phyloP scores from a whole-genome alignment of 371 early-diverging fungal genomes.

The Basidiobolus meristosporus region DNA sequence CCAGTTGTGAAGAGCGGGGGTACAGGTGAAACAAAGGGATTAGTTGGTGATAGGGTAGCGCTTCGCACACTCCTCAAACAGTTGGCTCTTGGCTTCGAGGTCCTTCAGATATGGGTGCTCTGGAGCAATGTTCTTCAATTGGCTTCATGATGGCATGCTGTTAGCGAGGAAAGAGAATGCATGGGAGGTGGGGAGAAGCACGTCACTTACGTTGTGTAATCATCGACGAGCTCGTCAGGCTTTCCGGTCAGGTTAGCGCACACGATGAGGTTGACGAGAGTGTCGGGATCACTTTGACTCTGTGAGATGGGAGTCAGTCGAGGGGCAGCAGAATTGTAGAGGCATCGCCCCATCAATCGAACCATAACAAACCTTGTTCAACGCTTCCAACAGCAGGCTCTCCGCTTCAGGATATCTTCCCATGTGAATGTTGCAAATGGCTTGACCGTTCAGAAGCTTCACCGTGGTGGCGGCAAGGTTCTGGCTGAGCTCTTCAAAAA shows the following conservation, averaged over 20 bases:
- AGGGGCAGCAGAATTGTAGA: background rate
- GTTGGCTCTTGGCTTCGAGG: constrained; percentile 46
- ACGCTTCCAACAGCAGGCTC: constrained; percentile 56
- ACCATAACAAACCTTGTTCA: constrained; percentile 29
- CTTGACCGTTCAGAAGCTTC: constrained; percentile 64
- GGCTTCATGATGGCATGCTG: constrained; percentile 14
- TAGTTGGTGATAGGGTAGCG: constrained; percentile 7
- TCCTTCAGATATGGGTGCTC: constrained; percentile 60
- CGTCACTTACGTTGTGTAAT: constrained; percentile 36
- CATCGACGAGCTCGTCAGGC: constrained; percentile 35
- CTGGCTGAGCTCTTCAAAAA: constrained; percentile 82
- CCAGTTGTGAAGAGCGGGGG: too few relatives aligned
- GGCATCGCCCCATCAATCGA: too few relatives aligned
- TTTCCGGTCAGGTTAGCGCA: constrained; percentile 44
- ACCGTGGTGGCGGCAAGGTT: constrained; percentile 47
- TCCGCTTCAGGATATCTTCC: constrained; percentile 78
- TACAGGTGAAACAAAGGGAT: too few relatives aligned
- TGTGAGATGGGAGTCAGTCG: constrained; percentile 5
- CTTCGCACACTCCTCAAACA: constrained; percentile 36
- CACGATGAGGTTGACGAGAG: constrained; percentile 71
- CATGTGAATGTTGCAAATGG: constrained; percentile 65
- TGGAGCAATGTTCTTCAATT: constrained; percentile 63
- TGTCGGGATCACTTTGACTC: constrained; percentile 65
- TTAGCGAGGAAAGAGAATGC: background rate
- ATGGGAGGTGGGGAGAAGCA: background rate